Evolutionary conservation across 495 filamentous ascomycete species (phyloP).

Genomic region (Lasiosphaeria hispida): DNA sequence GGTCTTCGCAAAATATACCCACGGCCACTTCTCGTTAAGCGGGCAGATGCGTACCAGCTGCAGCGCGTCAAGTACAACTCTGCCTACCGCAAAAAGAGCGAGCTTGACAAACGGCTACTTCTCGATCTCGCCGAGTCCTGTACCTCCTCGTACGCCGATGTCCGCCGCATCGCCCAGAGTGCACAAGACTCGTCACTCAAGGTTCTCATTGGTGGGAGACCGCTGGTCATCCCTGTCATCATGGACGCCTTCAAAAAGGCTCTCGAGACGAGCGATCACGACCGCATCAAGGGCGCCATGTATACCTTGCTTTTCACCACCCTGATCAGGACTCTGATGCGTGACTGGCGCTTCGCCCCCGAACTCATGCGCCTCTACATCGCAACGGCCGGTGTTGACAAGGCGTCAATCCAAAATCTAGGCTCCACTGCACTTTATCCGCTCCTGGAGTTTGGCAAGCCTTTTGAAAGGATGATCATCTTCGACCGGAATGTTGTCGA

Average conservation of each 20-base stretch:
- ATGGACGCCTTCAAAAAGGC: constrained; percentile 75
- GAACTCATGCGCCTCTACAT: constrained; percentile 84
- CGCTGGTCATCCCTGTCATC: constrained; percentile 83
- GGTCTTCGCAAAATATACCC: constrained; percentile 92
- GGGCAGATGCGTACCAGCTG: constrained; percentile 91
- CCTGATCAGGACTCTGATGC: constrained; percentile 78
- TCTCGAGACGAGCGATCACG: constrained; percentile 77
- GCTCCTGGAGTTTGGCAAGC: constrained; percentile 86
- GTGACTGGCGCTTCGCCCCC: constrained; percentile 91
- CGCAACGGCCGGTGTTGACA: constrained; percentile 83
- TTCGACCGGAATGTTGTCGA: constrained; percentile 71
- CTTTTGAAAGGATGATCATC: constrained; percentile 81
- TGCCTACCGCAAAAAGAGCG: constrained; percentile 75
- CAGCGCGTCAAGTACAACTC: constrained; percentile 92
- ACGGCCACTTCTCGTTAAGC: constrained; percentile 78
- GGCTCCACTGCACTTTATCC: constrained; percentile 76
- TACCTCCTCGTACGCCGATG: constrained; percentile 93
- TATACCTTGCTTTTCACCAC: constrained; percentile 87
- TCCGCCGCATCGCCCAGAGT: constrained; percentile 86
- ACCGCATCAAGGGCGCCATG: constrained; percentile 89
- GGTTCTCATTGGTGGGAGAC: constrained; percentile 77
- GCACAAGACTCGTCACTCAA: constrained; percentile 95
- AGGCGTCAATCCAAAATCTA: constrained; percentile 88
- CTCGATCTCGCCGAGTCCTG: constrained; percentile 87
- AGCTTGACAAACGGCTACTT: constrained; percentile 78